These are phyloP conservation scores for Ophiostoma montium DNA, from an alignment of 2,329 filamentous ascomycete genomes.

Conservation along the genomic window DNA sequence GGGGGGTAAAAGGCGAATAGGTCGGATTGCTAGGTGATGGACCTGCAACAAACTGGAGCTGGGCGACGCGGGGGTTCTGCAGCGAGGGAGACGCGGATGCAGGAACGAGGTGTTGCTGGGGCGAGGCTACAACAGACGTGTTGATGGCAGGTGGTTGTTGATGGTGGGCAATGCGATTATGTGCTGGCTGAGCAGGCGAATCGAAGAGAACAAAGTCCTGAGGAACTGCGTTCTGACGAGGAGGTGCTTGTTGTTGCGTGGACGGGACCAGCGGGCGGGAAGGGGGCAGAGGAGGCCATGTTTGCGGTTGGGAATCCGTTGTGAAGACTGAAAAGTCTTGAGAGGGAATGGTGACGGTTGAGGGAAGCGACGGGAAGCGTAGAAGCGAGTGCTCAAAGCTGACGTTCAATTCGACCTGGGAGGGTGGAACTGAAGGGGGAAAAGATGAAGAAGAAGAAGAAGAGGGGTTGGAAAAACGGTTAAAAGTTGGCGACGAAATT, in stretches of 20 bases:
- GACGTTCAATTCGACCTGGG: conserved; percentile 53
- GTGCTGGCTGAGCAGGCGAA: conserved; percentile 29
- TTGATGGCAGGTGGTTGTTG: conserved; percentile 17
- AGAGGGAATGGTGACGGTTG: conserved; percentile 44
- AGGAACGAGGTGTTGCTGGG: conserved; percentile 12
- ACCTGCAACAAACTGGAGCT: conserved; percentile 35
- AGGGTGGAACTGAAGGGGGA: conserved; percentile 36
- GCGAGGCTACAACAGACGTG: conserved; percentile 30
- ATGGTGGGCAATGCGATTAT: conserved; percentile 27
- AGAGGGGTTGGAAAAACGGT: conserved; percentile 17
- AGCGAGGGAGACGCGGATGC: conserved; percentile 29
- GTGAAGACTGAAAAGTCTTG: conserved; percentile 64
- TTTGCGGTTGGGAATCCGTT: conserved; percentile 63
- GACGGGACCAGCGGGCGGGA: conserved; percentile 48
- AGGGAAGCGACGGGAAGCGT: conserved; percentile 46
- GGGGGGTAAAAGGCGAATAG: conserved; percentile 36
- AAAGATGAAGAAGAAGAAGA: conserved; percentile 29
- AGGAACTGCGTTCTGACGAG: conserved; percentile 32
- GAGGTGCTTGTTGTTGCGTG: conserved; percentile 43
- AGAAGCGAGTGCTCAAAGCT: conserved; percentile 43
- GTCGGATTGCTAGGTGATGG: conserved; percentile 39
- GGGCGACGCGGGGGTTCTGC: conserved; percentile 45
- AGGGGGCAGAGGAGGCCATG: conserved; percentile 65
- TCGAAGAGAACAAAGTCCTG: conserved; percentile 73
- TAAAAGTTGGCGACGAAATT: conserved; percentile 34